Evolutionary conservation across 768 basidiomycete genomes (phyloP), one percentile per base, ranked within the genome.

Genomic region (Phaeotremella skinneri): DNA sequence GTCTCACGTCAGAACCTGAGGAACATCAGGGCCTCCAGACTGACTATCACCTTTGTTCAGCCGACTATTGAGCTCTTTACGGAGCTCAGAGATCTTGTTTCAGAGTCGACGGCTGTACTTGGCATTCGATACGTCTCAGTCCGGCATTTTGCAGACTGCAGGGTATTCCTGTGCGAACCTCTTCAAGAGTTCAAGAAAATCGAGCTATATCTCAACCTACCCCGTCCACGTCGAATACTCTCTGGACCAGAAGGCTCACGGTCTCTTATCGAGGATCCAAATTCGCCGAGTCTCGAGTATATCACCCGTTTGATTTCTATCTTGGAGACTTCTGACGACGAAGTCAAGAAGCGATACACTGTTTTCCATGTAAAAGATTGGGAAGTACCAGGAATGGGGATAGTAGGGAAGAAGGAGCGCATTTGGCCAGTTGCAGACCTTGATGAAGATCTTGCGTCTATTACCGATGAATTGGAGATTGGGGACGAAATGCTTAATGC

Each of bases 1-100:
- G 58, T 45, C 2, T 30, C 48, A 20, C 47, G 63, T 1, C 55
- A 60, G 31, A 64, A 66, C 26, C 56, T 69, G 5, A 30, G 29
- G 11, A 17, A 21, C 4, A 59, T 69, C n/a, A 17, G 17, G 9
- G 59, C 55, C 0, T 23, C 31, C 2, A 43, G 56, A 14, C 43
- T 69, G 0, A 56, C 45, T 9, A 20, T 69, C 31, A 59, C 64
- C 3, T 30, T 69, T 14, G 21, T 47, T 2, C 51, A 37, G 2
- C 64, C 55, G 0, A 47, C 25, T 3, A 55, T 29, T 5, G 48
- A 49, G 43, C 4, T 61, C 7, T 31, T 69, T 3, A 47, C 9
- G 9, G 68, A 62, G 32, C 32, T 66, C 17, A 31, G n/a, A 43
- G 26, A 25, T 25, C 27, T 56, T 7, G 23, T 66, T 13, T 37